Conservation (phyloP, 805 yeast species). For the Candida tibetensis region DNA sequence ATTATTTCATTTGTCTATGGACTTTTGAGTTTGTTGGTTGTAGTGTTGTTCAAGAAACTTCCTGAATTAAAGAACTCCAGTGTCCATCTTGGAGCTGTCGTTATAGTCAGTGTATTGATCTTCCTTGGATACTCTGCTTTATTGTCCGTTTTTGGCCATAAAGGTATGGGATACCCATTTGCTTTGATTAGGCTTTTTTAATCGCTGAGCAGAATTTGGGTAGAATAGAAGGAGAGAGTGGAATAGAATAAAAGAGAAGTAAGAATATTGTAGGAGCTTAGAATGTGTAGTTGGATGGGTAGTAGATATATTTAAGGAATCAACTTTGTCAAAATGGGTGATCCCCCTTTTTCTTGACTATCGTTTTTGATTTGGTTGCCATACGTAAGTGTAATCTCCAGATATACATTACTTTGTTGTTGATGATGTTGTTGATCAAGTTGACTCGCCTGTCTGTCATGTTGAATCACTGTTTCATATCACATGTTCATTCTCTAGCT, state of each 20-base stretch:
- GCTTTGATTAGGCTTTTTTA: slow-evolving; percentile 37
- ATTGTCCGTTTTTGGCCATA: slow-evolving; percentile 63
- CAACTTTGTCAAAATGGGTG: too few species aligned
- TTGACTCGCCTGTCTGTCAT: too few species aligned
- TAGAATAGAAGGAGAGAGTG: neutral
- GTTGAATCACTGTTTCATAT: too few species aligned
- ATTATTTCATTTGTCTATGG: slow-evolving; percentile 74
- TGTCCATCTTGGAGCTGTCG: slow-evolving; percentile 49
- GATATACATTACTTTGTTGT: too few species aligned
- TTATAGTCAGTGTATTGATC: slow-evolving; percentile 42
- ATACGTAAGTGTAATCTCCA: too few species aligned
- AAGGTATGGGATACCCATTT: slow-evolving; percentile 78
- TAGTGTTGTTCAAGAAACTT: slow-evolving; percentile 56
- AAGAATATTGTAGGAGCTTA: too few species aligned
- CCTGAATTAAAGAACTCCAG: slow-evolving; percentile 47
- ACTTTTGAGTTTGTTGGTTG: slow-evolving; percentile 54
- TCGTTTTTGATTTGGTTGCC: too few species aligned
- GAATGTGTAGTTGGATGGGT: too few species aligned
- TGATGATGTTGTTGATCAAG: too few species aligned
- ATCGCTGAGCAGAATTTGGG: slow-evolving; percentile 1
- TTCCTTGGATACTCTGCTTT: slow-evolving; percentile 62
- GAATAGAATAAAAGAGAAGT: neutral
- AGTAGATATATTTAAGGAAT: too few species aligned
- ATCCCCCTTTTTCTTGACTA: too few species aligned
- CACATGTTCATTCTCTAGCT: too few species aligned